Conservation (phyloP, 208 protist species). For the Leishmania turanica region DNA sequence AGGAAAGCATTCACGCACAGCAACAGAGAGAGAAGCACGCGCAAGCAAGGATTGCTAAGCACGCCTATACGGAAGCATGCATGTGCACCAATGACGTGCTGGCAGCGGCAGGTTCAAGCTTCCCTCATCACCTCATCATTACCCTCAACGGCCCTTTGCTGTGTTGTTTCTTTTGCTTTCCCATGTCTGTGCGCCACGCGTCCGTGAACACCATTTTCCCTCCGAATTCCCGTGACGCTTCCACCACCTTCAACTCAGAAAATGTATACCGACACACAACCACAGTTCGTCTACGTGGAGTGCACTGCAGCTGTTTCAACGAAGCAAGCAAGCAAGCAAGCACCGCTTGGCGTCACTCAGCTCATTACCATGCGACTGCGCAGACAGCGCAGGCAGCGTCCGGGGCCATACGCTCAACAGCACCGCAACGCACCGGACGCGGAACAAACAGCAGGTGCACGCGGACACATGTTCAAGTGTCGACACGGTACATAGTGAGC, state of each 20-base stretch:
- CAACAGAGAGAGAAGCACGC: no score
- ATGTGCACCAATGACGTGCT: no score
- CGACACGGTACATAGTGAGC: background rate
- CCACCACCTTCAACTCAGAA: background rate
- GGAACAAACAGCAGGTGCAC: background rate
- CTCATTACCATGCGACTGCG: background rate
- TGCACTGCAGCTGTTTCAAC: background rate
- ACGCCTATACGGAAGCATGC: no score
- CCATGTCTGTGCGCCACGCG: background rate
- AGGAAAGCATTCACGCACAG: no score
- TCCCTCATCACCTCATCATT: background rate
- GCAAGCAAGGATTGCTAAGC: no score
- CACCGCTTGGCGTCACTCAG: background rate
- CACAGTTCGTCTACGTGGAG: background rate
- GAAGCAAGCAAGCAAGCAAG: background rate
- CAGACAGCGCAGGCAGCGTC: background rate
- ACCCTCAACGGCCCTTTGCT: background rate
- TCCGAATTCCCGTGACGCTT: background rate
- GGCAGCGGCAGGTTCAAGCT: background rate
- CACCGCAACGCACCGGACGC: background rate
- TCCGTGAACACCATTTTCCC: no score
- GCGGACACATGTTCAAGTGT: background rate
- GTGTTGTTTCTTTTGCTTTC: background rate
- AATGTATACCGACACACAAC: background rate
- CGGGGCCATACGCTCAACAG: background rate